phyloP scores from a whole-genome alignment of 371 early-diverging fungal species.

The Mucor ambiguus region DNA sequence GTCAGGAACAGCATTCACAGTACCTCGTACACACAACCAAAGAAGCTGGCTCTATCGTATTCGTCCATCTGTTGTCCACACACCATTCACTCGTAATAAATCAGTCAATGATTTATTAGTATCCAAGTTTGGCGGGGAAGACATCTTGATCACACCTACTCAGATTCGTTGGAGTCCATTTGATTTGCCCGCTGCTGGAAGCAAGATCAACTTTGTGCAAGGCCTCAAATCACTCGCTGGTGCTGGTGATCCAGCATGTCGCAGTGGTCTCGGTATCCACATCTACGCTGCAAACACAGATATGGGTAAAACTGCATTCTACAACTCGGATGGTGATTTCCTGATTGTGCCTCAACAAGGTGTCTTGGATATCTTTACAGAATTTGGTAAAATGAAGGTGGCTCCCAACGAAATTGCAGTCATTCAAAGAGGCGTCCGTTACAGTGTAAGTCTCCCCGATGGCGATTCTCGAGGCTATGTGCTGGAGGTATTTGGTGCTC shows the following conservation, averaged over 20 bases:
- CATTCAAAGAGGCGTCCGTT: slow-evolving; percentile 92
- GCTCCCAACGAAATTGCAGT: slow-evolving; percentile 92
- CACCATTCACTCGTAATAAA: slow-evolving; percentile 63
- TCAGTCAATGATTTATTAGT: slow-evolving; percentile 44
- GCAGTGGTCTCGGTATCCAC: slow-evolving; percentile 84
- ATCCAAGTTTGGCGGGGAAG: slow-evolving; percentile 58
- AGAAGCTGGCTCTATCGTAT: slow-evolving; percentile 96
- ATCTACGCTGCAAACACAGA: slow-evolving; percentile 77
- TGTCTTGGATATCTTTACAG: slow-evolving; percentile 86
- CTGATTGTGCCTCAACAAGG: slow-evolving; percentile 97
- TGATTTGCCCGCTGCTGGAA: slow-evolving; percentile 57
- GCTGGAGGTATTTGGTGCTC: slow-evolving; percentile 85
- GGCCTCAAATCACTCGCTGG: slow-evolving; percentile 88
- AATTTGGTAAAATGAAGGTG: slow-evolving; percentile 86
- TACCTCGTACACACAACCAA: slow-evolving; percentile 82
- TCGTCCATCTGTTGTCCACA: slow-evolving; percentile 89
- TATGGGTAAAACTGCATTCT: slow-evolving; percentile 83
- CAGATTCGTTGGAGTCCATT: slow-evolving; percentile 96
- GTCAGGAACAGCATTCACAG: slow-evolving; percentile 95
- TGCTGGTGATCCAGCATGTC: slow-evolving; percentile 83
- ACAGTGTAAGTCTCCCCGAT: slow-evolving; percentile 78
- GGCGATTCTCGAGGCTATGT: slow-evolving; percentile 91
- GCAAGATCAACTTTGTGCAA: slow-evolving; percentile 76
- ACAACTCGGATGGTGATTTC: slow-evolving; percentile 92
- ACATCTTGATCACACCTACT: slow-evolving; percentile 73